A percentile compares a stretch with the other conserved stretches of the same genome.
Conservation (phyloP, 495 filamentous ascomycete species). For the Friedmanniomyces endolithicus region DNA sequence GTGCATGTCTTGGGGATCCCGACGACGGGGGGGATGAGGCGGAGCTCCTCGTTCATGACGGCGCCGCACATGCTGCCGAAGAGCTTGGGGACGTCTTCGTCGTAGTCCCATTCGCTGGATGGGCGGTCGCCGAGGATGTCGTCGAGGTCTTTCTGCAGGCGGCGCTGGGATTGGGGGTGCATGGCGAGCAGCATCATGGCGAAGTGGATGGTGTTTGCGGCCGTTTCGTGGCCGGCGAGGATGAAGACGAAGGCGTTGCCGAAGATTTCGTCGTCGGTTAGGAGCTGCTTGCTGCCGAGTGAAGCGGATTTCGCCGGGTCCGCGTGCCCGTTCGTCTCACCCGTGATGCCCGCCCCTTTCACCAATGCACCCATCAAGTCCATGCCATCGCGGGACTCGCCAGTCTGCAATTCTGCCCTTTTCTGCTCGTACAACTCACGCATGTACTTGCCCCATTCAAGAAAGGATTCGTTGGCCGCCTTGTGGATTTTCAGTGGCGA, state of each 20-base stretch:
- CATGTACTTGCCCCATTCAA: constrained; percentile 55
- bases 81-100: constrained; percentile 42
- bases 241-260: constrained; percentile 62
- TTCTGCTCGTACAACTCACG: constrained; percentile 45
- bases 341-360: constrained; percentile 26
- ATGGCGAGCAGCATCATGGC: constrained; percentile 48
- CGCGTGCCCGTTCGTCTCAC: constrained; percentile 6
- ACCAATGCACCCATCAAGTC: constrained; percentile 49
- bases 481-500: constrained; percentile 42
- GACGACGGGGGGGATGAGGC: constrained; percentile 48
- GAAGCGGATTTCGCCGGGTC: constrained; percentile 16
- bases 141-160: constrained; percentile 51
- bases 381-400: constrained; percentile 39
- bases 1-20: constrained; percentile 48
- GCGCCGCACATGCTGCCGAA: constrained; percentile 52
- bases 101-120: constrained; percentile 49
- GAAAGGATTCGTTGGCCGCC: constrained; percentile 36
- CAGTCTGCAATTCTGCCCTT: constrained; percentile 35
- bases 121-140: constrained; percentile 39
- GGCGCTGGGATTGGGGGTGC: constrained; percentile 43
- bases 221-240: constrained; percentile 61
- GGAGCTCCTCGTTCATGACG: constrained; percentile 55
- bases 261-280: constrained; percentile 49
- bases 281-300: constrained; percentile 23
- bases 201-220: constrained; percentile 55